Conservation (phyloP, 2,329 filamentous ascomycete genomes). For the Fusarium dlaminii region DNA sequence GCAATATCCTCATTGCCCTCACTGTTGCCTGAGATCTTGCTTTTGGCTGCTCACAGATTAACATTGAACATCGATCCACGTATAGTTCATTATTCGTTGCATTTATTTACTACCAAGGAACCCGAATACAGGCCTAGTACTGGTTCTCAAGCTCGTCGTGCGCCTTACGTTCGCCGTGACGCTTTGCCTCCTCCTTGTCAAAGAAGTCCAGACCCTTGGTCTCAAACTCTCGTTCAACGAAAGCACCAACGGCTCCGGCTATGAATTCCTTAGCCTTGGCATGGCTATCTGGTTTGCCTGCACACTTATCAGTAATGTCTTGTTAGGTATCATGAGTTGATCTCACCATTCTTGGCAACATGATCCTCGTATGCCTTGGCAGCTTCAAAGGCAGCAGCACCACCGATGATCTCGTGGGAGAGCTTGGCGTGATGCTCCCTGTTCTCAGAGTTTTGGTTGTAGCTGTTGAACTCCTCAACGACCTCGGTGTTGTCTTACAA, state of each 20-base stretch:
- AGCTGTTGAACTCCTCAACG: constrained; percentile 32
- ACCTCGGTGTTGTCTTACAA: constrained; percentile 24
- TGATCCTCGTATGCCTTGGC: constrained; percentile 47
- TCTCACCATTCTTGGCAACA: constrained; percentile 37
- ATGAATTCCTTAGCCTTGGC: constrained; percentile 46
- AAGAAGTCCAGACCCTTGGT: constrained; percentile 43
- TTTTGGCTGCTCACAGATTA: neutral
- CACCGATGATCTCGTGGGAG: constrained; percentile 45
- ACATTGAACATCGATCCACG: neutral
- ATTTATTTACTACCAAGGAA: neutral
- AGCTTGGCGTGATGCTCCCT: constrained; percentile 40
- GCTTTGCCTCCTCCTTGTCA: constrained; percentile 44
- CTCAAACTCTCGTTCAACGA: constrained; percentile 47
- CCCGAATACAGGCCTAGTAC: neutral
- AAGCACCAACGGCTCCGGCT: constrained; percentile 42
- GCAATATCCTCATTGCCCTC: no score
- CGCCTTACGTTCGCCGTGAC: neutral
- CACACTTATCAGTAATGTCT: neutral
- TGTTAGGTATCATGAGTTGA: neutral
- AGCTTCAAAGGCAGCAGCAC: constrained; percentile 45
- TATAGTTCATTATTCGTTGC: accelerated
- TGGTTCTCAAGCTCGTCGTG: neutral
- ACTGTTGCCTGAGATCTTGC: no score
- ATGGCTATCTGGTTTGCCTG: constrained; percentile 36
- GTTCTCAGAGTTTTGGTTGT: constrained; percentile 39